phyloP scores from a whole-genome alignment of 306 rosid species.

The Oemleria cerasiformis region DNA sequence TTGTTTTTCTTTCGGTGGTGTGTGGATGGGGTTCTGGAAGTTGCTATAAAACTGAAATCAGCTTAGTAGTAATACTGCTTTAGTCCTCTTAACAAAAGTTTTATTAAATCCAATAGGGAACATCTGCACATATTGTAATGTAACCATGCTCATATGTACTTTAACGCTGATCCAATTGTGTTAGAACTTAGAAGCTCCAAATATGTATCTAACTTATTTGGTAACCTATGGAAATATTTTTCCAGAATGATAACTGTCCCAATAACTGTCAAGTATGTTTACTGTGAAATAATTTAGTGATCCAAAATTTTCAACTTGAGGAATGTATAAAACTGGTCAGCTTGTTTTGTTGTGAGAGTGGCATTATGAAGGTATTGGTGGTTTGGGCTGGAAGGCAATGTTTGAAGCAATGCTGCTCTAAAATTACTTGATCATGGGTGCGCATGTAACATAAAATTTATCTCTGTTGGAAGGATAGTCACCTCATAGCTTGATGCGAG shows the following conservation, averaged over 20 bases:
- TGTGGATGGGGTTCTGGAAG: not conserved
- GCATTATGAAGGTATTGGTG: conserved; percentile 2
- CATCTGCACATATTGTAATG: not conserved
- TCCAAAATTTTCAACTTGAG: not conserved
- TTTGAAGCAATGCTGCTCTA: not conserved
- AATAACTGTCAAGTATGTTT: not conserved
- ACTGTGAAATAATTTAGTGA: not conserved
- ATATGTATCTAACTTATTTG: not conserved
- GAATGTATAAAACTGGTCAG: not conserved
- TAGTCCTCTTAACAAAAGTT: not conserved
- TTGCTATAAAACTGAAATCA: not conserved
- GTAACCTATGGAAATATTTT: not conserved
- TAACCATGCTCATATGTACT: not conserved
- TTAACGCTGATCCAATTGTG: not conserved
- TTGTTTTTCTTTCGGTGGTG: not conserved
- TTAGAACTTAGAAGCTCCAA: not conserved
- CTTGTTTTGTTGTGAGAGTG: not conserved
- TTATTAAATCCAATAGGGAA: not conserved
- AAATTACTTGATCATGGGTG: not conserved
- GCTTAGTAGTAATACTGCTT: not conserved
- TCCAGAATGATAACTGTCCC: not conserved
- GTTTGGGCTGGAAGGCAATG: conserved; percentile 1
- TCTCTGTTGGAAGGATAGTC: not conserved
- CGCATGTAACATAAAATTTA: not conserved
- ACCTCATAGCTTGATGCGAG: not conserved